Conservation (phyloP, 164 flowering plant species). For the Platanus orientalis region DNA sequence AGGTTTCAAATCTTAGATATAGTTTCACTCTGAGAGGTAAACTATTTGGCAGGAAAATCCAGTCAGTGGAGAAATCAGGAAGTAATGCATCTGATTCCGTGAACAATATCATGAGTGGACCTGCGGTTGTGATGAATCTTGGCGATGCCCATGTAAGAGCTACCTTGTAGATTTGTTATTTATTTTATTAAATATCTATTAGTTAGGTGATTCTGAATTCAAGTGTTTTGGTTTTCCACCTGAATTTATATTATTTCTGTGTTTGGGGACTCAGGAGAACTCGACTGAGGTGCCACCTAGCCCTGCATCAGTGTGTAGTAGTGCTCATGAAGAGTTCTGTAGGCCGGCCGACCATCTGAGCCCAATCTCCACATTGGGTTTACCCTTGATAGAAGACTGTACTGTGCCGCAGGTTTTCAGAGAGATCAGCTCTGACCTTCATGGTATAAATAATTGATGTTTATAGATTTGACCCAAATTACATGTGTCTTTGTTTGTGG, state of each 20-base stretch:
- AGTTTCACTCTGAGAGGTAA: constrained; percentile 55
- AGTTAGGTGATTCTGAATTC: neutral
- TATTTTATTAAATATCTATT: no score
- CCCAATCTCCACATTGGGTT: constrained; percentile 60
- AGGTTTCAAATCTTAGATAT: constrained; percentile 61
- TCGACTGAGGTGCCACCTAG: constrained; percentile 98
- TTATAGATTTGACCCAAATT: no score
- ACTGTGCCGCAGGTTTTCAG: constrained; percentile 45
- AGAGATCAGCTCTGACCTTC: constrained; percentile 74
- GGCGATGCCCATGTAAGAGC: constrained; percentile 53
- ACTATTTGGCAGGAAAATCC: constrained; percentile 69
- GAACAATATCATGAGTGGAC: constrained; percentile 50
- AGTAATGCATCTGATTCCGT: constrained; percentile 21
- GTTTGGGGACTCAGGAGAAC: constrained; percentile 52
- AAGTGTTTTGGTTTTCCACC: neutral
- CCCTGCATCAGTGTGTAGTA: constrained; percentile 94
- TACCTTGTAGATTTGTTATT: neutral
- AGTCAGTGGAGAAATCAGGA: constrained; percentile 36
- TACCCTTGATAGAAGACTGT: constrained; percentile 41
- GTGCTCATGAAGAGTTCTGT: constrained; percentile 56
- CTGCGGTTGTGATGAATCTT: constrained; percentile 43
- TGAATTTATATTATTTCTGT: neutral
- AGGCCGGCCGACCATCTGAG: constrained; percentile 47
- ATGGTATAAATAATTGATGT: constrained; percentile 37
- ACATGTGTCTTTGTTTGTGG: no score